These are phyloP conservation scores for Aspergillus sclerotiicarbonarius DNA, from an alignment of 495 filamentous ascomycete genomes.

Conservation along the genomic window DNA sequence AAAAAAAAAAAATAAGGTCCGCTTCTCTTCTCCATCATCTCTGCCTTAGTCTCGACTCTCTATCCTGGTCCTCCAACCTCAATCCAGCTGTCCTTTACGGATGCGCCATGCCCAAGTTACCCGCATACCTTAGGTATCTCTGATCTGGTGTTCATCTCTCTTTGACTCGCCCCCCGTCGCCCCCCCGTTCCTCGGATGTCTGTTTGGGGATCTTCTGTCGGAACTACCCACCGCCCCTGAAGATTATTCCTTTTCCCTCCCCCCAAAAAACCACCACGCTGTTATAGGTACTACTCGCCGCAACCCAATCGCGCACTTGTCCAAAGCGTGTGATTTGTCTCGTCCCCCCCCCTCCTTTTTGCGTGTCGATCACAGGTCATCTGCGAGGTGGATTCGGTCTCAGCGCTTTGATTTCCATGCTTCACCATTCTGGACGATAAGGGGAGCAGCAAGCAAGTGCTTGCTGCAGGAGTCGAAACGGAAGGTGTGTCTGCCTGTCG, in stretches of 20 bases:
- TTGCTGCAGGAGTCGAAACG: slow-evolving; percentile 55
- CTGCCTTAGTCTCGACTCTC: slow-evolving; percentile 18
- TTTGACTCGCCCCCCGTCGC: neutral
- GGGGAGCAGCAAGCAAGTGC: slow-evolving; percentile 54
- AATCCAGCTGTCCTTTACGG: slow-evolving; percentile 25
- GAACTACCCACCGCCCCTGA: slow-evolving; percentile 18
- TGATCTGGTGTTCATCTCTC: slow-evolving; percentile 24
- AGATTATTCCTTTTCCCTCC: slow-evolving; percentile 11
- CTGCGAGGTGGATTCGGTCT: slow-evolving; percentile 29
- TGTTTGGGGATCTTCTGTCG: slow-evolving; percentile 8
- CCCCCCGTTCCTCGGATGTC: slow-evolving; percentile 8
- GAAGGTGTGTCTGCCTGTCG: slow-evolving; percentile 38
- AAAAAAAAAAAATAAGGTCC: neutral
- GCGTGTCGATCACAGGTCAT: slow-evolving; percentile 27
- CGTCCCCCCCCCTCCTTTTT: slow-evolving; percentile 13
- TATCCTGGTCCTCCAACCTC: slow-evolving; percentile 21
- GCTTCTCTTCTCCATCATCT: slow-evolving; percentile 10
- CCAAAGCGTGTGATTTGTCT: slow-evolving; percentile 12
- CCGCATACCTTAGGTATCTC: slow-evolving; percentile 28
- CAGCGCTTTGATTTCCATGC: slow-evolving; percentile 44
- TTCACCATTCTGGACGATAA: slow-evolving; percentile 54
- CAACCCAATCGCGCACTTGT: neutral
- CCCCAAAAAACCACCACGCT: slow-evolving; percentile 4
- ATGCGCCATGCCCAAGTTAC: slow-evolving; percentile 31
- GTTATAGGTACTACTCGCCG: neutral